Conservation (phyloP, 208 protist genomes). For the Leishmania mexicana region DNA sequence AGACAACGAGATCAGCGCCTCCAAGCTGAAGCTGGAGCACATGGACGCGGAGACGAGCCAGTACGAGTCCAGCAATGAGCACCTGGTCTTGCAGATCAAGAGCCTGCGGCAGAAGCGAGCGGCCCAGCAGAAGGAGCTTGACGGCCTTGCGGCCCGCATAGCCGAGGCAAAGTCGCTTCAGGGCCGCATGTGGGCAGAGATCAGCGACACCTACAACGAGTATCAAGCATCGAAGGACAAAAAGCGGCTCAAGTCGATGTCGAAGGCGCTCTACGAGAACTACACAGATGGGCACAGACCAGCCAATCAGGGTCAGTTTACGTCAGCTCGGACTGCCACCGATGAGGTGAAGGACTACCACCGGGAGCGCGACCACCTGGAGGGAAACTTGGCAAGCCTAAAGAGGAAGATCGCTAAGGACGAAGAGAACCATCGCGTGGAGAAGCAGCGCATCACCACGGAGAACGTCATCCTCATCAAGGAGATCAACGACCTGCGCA, state of each 20-base stretch:
- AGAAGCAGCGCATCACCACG: slow-evolving; percentile 92
- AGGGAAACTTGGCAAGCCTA: slow-evolving; percentile 93
- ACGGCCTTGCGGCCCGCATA: slow-evolving; percentile 68
- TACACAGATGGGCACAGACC: slow-evolving; percentile 65
- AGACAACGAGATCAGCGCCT: slow-evolving; percentile 93
- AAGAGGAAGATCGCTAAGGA: slow-evolving; percentile 95
- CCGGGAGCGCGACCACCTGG: slow-evolving; percentile 95
- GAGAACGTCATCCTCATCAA: slow-evolving; percentile 96
- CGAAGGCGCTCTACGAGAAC: slow-evolving; percentile 93
- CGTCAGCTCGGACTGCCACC: slow-evolving; percentile 66
- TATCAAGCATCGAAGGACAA: slow-evolving; percentile 38
- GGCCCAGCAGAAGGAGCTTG: slow-evolving; percentile 92
- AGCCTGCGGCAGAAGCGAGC: slow-evolving; percentile 94
- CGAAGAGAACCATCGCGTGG: slow-evolving; percentile 89
- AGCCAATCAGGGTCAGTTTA: slow-evolving; percentile 35
- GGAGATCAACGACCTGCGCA: slow-evolving; percentile 97
- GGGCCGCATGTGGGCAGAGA: slow-evolving; percentile 89
- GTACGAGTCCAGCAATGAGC: slow-evolving; percentile 94
- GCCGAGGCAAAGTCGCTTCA: slow-evolving; percentile 81
- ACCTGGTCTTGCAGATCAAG: slow-evolving; percentile 92
- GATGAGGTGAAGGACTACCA: slow-evolving; percentile 96
- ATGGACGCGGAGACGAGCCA: slow-evolving; percentile 95
- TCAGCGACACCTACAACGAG: slow-evolving; percentile 75
- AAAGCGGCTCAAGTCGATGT: slow-evolving; percentile 89
- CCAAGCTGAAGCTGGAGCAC: slow-evolving; percentile 94